These are phyloP conservation scores for Magnusiomyces sp. DNA, from an alignment of 1,139 yeast genomes.

Conservation along the genomic window DNA sequence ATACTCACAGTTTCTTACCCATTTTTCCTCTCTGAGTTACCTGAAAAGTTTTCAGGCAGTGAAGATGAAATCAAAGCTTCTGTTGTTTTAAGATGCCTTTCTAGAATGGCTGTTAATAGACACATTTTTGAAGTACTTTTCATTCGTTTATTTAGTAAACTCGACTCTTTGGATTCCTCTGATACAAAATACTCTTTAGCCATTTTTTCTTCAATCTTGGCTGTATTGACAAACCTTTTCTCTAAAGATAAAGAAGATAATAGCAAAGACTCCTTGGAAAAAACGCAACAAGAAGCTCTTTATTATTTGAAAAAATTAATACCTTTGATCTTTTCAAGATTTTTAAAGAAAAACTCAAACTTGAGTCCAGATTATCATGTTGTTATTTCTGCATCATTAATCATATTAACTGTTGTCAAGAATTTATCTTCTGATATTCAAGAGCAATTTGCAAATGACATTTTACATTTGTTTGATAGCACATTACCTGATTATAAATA, in stretches of 20 bases:
- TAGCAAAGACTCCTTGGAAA: not conserved
- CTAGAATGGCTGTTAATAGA: conserved; percentile 27
- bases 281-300: not conserved
- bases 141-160: conserved; percentile 29
- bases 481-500: conserved; percentile 8
- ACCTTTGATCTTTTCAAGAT: conserved; percentile 14
- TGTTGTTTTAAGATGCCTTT: conserved; percentile 25
- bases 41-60: conserved; percentile 31
- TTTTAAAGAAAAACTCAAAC: not conserved
- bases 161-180: conserved; percentile 18
- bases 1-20: conserved; percentile 58
- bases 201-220: conserved; percentile 19
- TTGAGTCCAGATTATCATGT: not conserved
- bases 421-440: not conserved
- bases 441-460: conserved; percentile 8
- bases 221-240: conserved; percentile 18
- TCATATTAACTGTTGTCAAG: not conserved
- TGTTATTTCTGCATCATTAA: not conserved
- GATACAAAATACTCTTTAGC: conserved; percentile 19
- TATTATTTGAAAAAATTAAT: conserved; percentile 8
- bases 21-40: conserved; percentile 44
- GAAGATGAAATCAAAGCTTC: conserved; percentile 16
- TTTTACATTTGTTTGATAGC: not conserved
- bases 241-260: conserved; percentile 10
- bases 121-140: conserved; percentile 30